phyloP scores from a whole-genome alignment of 306 rosid species.

The Vigna radiata region DNA sequence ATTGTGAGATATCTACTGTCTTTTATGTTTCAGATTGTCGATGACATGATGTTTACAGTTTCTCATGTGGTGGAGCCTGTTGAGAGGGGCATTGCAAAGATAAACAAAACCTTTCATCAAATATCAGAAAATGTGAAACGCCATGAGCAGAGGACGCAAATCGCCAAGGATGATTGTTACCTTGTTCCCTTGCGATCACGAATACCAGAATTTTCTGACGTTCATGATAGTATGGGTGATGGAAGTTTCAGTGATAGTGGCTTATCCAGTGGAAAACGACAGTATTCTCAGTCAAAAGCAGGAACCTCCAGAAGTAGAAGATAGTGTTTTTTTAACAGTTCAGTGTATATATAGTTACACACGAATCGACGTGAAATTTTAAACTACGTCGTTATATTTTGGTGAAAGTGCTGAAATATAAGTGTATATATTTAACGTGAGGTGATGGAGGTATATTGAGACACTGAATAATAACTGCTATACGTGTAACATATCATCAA shows the following conservation, averaged over 20 bases:
- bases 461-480: background rate
- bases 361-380: slow-evolving; percentile 12
- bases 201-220: slow-evolving; percentile 74
- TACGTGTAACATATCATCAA: background rate
- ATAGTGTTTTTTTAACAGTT: slow-evolving; percentile 46
- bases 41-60: slow-evolving; percentile 96
- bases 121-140: slow-evolving; percentile 97
- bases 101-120: slow-evolving; percentile 81
- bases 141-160: slow-evolving; percentile 73
- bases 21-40: slow-evolving; percentile 74
- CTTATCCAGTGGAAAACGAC: slow-evolving; percentile 61
- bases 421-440: background rate
- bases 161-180: slow-evolving; percentile 72
- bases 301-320: slow-evolving; percentile 58
- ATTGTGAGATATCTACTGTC: slow-evolving; percentile 26
- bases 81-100: slow-evolving; percentile 88
- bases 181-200: slow-evolving; percentile 75
- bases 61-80: slow-evolving; percentile 96
- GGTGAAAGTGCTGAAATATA: background rate
- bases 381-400: slow-evolving; percentile 31
- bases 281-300: slow-evolving; percentile 57
- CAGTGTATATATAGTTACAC: slow-evolving; percentile 13
- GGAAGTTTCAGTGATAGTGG: slow-evolving; percentile 95
- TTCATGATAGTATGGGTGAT: slow-evolving; percentile 55
- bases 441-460: background rate